Evolutionary conservation across 2,329 filamentous ascomycete species (phyloP), one percentile per base, ranked within the genome.

Genomic region (Trichoderma atrobrunneum): DNA sequence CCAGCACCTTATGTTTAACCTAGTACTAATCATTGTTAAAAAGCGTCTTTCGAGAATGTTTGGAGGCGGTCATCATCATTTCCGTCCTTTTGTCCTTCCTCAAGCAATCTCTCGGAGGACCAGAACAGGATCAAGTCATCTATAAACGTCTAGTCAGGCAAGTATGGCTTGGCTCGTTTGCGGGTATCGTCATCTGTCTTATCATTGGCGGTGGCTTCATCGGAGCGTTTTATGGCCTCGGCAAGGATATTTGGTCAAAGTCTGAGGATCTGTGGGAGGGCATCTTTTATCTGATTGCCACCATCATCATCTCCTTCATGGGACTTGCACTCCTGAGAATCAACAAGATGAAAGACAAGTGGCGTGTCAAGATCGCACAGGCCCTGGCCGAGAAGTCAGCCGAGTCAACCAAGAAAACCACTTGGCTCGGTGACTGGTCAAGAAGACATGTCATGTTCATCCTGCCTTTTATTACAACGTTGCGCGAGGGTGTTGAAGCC

Each of bases 381-480:
- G 88, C 90, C 1, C 81, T 94, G 51, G 73, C 72, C 12, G 89
- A 91, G 74, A 79, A 60, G 89, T 66, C 70, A 11, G 70, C 63
- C 30, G 88, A 76, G 11, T 73, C 81, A 14, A 63, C 79, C 43
- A 77, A 78, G 30, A 84, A 85, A 32, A 71, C 56, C 26, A 73
- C 74, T 21, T 76, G 76, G 76, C 72, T 77, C 5, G 83, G 87
- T 21, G 80, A 81, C 56, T 92, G 88, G 84, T 84, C 85, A 16
- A 89, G 92, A 80, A 93, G 91, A 78, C 93, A 95, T 77, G 89
- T 89, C 73, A 91, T 95, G 88, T 94, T 94, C 78, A 80, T 93
- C 56, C 84, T 95, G 56, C 93, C 93, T 0, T 93, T 95, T 80
- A 87, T 95, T 78, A 95, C 93, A 0, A 90, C 93, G 7, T 82